A percentile compares a stretch with the other conserved stretches of the same genome.
Evolutionary conservation across 2,329 filamentous ascomycete species (phyloP).

Genomic region (Hypocrella siamensis): DNA sequence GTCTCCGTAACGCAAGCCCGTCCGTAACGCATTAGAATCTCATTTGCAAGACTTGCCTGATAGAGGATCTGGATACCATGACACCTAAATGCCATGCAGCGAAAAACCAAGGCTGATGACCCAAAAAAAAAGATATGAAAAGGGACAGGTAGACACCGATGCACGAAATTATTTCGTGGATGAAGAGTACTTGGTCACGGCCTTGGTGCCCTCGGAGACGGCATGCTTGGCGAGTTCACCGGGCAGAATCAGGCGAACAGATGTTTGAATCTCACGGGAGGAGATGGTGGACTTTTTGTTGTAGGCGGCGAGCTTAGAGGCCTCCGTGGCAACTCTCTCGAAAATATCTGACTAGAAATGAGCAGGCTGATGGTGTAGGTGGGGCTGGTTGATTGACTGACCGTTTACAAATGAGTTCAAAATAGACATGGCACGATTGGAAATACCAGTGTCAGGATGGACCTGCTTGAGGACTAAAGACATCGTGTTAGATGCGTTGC

Average conservation of each 20-base stretch:
- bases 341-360: slow-evolving; percentile 60
- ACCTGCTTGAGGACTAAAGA: slow-evolving; percentile 92
- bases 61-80: slow-evolving; percentile 37
- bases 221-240: slow-evolving; percentile 99
- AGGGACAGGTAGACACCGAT: slow-evolving; percentile 23
- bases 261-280: slow-evolving; percentile 98
- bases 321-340: slow-evolving; percentile 96
- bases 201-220: slow-evolving; percentile 98
- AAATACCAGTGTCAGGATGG: slow-evolving; percentile 99
- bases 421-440: slow-evolving; percentile 99
- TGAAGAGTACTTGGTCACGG: slow-evolving; percentile 99
- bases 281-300: slow-evolving; percentile 99
- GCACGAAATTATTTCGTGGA: slow-evolving; percentile 80
- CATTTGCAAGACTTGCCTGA: slow-evolving; percentile 19
- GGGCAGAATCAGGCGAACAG: slow-evolving; percentile 91
- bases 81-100: slow-evolving; percentile 41
- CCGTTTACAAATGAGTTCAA: slow-evolving; percentile 99
- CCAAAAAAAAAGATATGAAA: slow-evolving; percentile 43
- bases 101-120: slow-evolving; percentile 32
- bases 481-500: neutral
- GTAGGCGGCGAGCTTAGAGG: slow-evolving; percentile 97
- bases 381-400: slow-evolving; percentile 27
- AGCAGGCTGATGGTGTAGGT: neutral
- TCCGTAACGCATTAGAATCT: slow-evolving; percentile 62
- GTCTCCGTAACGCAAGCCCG: slow-evolving; percentile 50